Percentiles rank a stretch among this genome's conserved stretches.
These are phyloP conservation scores for Areca catechu DNA, from an alignment of 176 grass and related monocot species.

Conservation along the genomic window DNA sequence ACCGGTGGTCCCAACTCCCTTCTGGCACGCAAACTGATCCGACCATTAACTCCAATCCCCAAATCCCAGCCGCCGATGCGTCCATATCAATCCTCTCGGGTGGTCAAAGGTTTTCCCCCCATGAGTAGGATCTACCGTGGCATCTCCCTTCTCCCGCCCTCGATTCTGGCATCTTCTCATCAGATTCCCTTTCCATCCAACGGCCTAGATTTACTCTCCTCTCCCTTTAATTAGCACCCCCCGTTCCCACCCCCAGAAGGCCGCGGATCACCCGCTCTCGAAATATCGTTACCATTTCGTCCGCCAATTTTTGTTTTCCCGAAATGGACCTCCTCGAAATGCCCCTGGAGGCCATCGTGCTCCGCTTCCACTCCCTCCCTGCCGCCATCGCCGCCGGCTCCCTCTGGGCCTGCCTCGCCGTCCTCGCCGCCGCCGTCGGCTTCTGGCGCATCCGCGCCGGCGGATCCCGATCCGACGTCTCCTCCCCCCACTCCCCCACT, in stretches of 20 bases:
- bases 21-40: no score
- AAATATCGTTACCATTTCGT: no score
- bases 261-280: no score
- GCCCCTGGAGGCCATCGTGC: conserved; percentile 42
- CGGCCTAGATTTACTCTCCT: neutral
- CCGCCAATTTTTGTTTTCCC: neutral
- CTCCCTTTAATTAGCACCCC: no score
- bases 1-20: no score
- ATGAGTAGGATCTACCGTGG: conserved; percentile 8
- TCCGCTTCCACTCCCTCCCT: conserved; percentile 43
- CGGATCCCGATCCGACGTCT: neutral
- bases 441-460: conserved; percentile 54
- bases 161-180: conserved; percentile 21
- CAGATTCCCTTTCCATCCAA: neutral
- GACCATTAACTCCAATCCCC: no score
- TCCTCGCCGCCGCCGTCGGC: conserved; percentile 44
- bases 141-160: conserved; percentile 33
- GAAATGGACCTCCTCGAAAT: conserved; percentile 65
- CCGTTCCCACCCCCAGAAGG: no score
- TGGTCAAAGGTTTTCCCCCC: no score
- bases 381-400: conserved; percentile 24
- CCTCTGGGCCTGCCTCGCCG: conserved; percentile 43
- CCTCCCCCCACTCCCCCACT: neutral
- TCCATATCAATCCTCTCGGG: no score
- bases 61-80: no score